Percentiles rank a stretch among this genome's conserved stretches.
Evolutionary conservation across 441 rosid species (phyloP).

Genomic region (Syzygium malaccense): DNA sequence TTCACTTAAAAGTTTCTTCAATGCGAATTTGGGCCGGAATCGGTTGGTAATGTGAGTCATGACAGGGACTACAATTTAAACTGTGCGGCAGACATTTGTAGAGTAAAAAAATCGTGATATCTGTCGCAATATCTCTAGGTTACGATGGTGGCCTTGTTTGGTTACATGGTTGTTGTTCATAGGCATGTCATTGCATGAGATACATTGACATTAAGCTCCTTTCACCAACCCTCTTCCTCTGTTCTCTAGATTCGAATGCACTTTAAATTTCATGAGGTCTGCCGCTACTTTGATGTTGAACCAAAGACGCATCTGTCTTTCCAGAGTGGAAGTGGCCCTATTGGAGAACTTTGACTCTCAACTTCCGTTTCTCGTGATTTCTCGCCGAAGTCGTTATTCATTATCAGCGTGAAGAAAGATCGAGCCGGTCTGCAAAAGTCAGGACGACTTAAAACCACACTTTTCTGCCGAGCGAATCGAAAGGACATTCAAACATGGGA

Average conservation of each 20-base stretch:
- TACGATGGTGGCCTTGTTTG: not conserved
- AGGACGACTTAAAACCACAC: not conserved
- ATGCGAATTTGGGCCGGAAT: not conserved
- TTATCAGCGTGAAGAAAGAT: not conserved
- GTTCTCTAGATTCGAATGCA: not conserved
- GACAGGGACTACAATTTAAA: not conserved
- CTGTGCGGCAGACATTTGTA: not conserved
- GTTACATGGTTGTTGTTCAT: no score
- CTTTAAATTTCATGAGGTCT: not conserved
- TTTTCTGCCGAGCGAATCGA: not conserved
- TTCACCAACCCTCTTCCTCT: not conserved
- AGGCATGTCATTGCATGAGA: not conserved
- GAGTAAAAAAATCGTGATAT: not conserved
- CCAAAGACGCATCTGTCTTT: not conserved
- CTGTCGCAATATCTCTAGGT: not conserved
- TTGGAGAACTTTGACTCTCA: not conserved
- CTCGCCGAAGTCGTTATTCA: not conserved
- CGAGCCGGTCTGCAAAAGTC: not conserved
- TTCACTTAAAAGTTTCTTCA: not conserved
- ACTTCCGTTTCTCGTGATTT: not conserved
- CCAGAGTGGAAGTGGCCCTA: not conserved
- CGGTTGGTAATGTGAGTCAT: not conserved
- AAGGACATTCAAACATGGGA: not conserved
- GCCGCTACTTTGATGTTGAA: not conserved
- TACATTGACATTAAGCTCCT: not conserved